A percentile compares a stretch with the other conserved stretches of the same genome.
These are phyloP conservation scores for Berberis vulgaris DNA, from an alignment of 164 flowering plant genomes.

Conservation along the genomic window DNA sequence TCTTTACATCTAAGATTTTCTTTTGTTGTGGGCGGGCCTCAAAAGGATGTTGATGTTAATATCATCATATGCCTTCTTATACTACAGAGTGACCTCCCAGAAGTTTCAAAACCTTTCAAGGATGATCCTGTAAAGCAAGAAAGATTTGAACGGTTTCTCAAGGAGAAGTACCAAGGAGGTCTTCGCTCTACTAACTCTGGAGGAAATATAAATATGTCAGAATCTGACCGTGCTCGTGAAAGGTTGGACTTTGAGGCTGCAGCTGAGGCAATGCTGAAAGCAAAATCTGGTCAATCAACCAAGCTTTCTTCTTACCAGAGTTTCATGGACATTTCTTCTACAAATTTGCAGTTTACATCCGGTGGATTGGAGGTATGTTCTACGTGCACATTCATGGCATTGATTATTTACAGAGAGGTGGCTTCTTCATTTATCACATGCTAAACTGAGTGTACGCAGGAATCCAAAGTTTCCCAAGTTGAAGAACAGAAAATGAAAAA, in stretches of 20 bases:
- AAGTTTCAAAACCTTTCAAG: slow-evolving; percentile 62
- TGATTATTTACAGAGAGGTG: not conserved
- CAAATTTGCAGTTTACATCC: slow-evolving; percentile 59
- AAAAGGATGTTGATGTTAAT: no score
- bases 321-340: slow-evolving; percentile 28
- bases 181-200: slow-evolving; percentile 58
- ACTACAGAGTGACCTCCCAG: slow-evolving; percentile 30
- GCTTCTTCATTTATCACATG: slow-evolving; percentile 1
- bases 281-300: slow-evolving; percentile 25
- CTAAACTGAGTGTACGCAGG: slow-evolving; percentile 26
- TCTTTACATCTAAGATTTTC: not conserved
- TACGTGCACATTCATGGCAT: not conserved
- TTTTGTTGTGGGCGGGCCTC: no score
- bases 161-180: slow-evolving; percentile 87
- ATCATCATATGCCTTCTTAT: no score
- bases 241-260: slow-evolving; percentile 96
- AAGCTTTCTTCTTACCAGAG: slow-evolving; percentile 22
- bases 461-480: slow-evolving; percentile 22
- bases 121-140: slow-evolving; percentile 85
- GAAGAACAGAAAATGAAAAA: slow-evolving; percentile 33
- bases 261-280: slow-evolving; percentile 70
- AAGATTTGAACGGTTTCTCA: slow-evolving; percentile 84
- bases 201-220: slow-evolving; percentile 68
- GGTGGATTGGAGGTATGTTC: slow-evolving; percentile 58
- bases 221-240: slow-evolving; percentile 89